Base-by-base conservation (phyloP, 352 stramenopile species). In the Phytopythium montanum region DNA sequence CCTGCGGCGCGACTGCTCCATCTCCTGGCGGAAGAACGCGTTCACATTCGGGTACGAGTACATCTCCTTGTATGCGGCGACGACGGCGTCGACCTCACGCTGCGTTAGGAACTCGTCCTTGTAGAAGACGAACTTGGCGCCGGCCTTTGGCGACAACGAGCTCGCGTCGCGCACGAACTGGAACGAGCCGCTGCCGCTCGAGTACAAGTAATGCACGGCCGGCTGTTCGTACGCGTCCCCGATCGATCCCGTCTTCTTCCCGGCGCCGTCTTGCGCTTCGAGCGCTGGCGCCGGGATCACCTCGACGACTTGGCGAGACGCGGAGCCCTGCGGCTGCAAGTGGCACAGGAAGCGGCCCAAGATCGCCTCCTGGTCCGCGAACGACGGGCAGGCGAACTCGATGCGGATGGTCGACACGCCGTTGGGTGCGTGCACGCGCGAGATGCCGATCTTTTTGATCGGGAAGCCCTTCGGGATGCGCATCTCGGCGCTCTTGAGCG, bases 31-130 rank as follows among this genome's bases (percentile, higher is more conserved):
- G 55, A 88, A 87, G 50, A 90, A 93, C 21, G 77, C 79, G 53
- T 90, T 76, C 39, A 93, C 75, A 52, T 92, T 88, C 21, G 80
- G 75, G 56, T 78, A 84, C 60, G 85, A 91, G 52, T 90, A 94
- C 39, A 94, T 79, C 33, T 91, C 85, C 53, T 92, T 91, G 76
- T 95, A 95, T 16, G 86, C 86, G 19, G 64, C 71, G n/a, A 93
- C 82, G 51, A 95, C 67, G 13, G 86, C 86, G 44, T 90, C 70
- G 28, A 94, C 74, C 60, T 95, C 86, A 26, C 52, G 59, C 53
- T 79, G 62, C 19, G 81, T 90, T 16, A 95, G 49, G 26, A 69
- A 85, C n/a, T 93, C 80, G 53, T 95, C 86, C 60, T 93, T 95
- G 66, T 91, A 95, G 33, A 94, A 90, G 26, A 95, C 76, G 54